Conservation (phyloP, 345 rosid species). For the Garcia nutans region DNA sequence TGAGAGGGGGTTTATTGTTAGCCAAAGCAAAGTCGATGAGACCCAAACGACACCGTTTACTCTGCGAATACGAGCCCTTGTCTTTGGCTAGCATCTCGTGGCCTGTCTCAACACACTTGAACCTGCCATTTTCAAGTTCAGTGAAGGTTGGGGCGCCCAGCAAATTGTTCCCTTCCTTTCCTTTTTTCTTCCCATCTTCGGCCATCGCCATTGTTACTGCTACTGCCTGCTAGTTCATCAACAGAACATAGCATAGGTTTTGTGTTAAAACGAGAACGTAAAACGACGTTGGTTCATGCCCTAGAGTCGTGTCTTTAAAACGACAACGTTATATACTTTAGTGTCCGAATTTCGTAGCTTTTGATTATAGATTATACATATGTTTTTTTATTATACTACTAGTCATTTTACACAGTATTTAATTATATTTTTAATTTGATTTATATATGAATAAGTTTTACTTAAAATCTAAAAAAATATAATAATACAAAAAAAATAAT, state of each 20-base stretch:
- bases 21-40: constrained; percentile 74
- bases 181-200: constrained; percentile 12
- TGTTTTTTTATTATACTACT: too few relatives aligned
- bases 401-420: too few relatives aligned
- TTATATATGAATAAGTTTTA: too few relatives aligned
- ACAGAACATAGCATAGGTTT: neutral
- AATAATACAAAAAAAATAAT: too few relatives aligned
- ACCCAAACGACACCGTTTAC: constrained; percentile 84
- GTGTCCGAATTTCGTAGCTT: too few relatives aligned
- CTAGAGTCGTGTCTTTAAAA: neutral
- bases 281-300: constrained; percentile 6
- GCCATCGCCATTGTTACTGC: constrained; percentile 18
- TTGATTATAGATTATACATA: too few relatives aligned
- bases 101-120: constrained; percentile 83
- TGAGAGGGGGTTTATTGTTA: constrained; percentile 66
- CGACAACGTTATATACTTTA: too few relatives aligned
- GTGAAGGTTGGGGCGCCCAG: constrained; percentile 62
- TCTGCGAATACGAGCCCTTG: constrained; percentile 57
- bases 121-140: constrained; percentile 62
- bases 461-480: too few relatives aligned
- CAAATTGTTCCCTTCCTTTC: constrained; percentile 54
- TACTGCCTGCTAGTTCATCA: neutral
- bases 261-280: neutral
- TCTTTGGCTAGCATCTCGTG: constrained; percentile 71
- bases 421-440: too few relatives aligned